phyloP scores from a whole-genome alignment of 495 filamentous ascomycete genomes.

The Hyphodiscus hymeniophilus region DNA sequence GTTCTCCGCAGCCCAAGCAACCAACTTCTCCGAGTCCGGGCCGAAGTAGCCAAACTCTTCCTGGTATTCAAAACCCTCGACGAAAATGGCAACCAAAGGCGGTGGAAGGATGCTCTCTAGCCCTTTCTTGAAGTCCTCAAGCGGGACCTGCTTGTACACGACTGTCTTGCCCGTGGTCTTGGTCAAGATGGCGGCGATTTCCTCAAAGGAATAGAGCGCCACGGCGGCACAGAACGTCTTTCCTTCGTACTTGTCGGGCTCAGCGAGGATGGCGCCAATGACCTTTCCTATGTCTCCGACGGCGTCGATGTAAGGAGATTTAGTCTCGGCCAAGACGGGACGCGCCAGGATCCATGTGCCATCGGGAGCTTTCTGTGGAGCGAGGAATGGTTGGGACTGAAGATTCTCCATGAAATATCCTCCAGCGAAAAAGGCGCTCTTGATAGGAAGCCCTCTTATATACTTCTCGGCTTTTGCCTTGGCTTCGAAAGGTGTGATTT shows the following conservation, averaged over 20 bases:
- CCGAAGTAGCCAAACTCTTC: slow-evolving; percentile 43
- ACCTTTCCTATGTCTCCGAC: slow-evolving; percentile 42
- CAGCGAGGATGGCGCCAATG: slow-evolving; percentile 40
- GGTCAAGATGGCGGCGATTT: slow-evolving; percentile 30
- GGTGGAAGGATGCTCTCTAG: too few relatives aligned
- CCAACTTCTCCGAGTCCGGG: slow-evolving; percentile 27
- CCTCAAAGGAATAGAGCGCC: slow-evolving; percentile 28
- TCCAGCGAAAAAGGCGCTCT: slow-evolving; percentile 34
- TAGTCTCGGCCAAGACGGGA: slow-evolving; percentile 22
- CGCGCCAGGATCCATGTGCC: slow-evolving; percentile 27
- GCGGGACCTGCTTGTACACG: slow-evolving; percentile 33
- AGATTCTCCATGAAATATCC: slow-evolving; percentile 47
- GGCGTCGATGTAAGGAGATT: slow-evolving; percentile 37
- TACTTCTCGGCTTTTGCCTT: slow-evolving; percentile 36
- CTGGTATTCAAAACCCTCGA: slow-evolving; percentile 28
- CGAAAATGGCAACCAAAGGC: slow-evolving; percentile 23
- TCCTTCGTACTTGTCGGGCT: slow-evolving; percentile 42
- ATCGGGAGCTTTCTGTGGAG: slow-evolving; percentile 22
- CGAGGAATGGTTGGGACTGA: slow-evolving; percentile 20
- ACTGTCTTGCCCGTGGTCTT: slow-evolving; percentile 39
- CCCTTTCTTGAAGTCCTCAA: slow-evolving; percentile 27
- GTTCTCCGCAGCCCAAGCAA: slow-evolving; percentile 31
- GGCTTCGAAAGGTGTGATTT: slow-evolving; percentile 34
- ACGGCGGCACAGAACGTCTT: slow-evolving; percentile 34
- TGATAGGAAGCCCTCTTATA: slow-evolving; percentile 30